These are phyloP conservation scores for Fusarium citri DNA, from an alignment of 2,329 filamentous ascomycete genomes.

Conservation along the genomic window DNA sequence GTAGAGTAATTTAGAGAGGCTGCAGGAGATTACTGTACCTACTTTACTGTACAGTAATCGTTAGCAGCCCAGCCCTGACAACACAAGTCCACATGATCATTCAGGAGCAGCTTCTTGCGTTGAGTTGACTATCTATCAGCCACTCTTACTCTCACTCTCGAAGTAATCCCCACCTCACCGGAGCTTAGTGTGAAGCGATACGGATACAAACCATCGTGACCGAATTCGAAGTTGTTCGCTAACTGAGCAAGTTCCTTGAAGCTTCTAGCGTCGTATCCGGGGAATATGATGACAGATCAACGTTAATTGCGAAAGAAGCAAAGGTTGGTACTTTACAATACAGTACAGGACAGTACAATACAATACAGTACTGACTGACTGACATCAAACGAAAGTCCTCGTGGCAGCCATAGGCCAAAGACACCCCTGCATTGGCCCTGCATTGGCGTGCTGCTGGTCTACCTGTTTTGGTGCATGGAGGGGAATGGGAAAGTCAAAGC, in stretches of 20 bases:
- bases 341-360: constrained; percentile 3
- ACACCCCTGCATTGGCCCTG: constrained; percentile 41
- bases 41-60: constrained; percentile 1
- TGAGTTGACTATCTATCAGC: constrained; percentile 37
- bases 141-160: constrained; percentile 4
- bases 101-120: constrained; percentile 15
- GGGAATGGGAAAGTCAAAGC: constrained; percentile 18
- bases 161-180: constrained; percentile 40
- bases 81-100: constrained; percentile 31
- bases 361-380: neutral
- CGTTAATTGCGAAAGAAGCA: constrained; percentile 43
- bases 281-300: constrained; percentile 30
- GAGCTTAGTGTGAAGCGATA: constrained; percentile 34
- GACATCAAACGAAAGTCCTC: constrained; percentile 37
- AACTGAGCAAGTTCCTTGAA: neutral
- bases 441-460: constrained; percentile 17
- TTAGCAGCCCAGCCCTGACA: constrained; percentile 16
- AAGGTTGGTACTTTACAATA: no score
- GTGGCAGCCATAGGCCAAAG: constrained; percentile 46
- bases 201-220: neutral
- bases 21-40: constrained; percentile 33
- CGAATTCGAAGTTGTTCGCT: constrained; percentile 1
- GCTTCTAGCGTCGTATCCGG: constrained; percentile 36
- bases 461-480: neutral
- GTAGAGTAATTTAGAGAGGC: constrained; percentile 26